Conservation (phyloP, 1,139 yeast genomes). For the Pichia sp. region DNA sequence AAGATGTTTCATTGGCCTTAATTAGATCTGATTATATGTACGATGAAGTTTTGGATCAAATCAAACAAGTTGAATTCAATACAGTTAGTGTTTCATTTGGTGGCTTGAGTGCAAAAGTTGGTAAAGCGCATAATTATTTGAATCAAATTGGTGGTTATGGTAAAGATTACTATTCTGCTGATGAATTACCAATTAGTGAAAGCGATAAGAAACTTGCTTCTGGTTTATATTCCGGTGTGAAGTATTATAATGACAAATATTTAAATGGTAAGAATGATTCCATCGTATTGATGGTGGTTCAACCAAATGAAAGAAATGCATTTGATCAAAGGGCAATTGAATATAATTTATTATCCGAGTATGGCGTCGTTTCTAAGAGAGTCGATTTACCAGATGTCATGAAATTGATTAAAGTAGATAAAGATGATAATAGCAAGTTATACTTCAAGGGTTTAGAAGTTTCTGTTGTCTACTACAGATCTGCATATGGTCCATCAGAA, state of each 20-base stretch:
- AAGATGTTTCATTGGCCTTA: slow-evolving; percentile 74
- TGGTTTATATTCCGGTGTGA: slow-evolving; percentile 70
- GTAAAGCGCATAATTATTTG: slow-evolving; percentile 67
- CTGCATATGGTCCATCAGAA: slow-evolving; percentile 75
- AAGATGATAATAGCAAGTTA: slow-evolving; percentile 38
- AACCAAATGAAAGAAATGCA: slow-evolving; percentile 81
- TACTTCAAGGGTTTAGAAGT: slow-evolving; percentile 65
- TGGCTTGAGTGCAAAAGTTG: slow-evolving; percentile 79
- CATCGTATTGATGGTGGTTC: slow-evolving; percentile 77
- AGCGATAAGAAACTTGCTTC: slow-evolving; percentile 61
- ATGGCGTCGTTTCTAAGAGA: slow-evolving; percentile 61
- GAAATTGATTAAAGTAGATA: slow-evolving; percentile 40
- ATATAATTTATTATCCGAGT: slow-evolving; percentile 56
- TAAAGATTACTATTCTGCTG: slow-evolving; percentile 37
- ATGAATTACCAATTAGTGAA: slow-evolving; percentile 63
- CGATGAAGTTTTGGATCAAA: slow-evolving; percentile 44
- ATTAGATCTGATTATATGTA: slow-evolving; percentile 92
- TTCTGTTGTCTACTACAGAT: slow-evolving; percentile 84
- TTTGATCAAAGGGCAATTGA: slow-evolving; percentile 90
- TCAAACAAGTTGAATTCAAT: slow-evolving; percentile 95
- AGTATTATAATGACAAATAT: slow-evolving; percentile 43
- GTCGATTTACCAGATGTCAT: slow-evolving; percentile 63
- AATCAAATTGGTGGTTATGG: slow-evolving; percentile 57
- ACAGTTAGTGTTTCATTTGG: slow-evolving; percentile 96
- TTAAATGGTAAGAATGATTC: slow-evolving; percentile 34